phyloP scores from a whole-genome alignment of 805 yeast species.

The Blastobotrys robertii region DNA sequence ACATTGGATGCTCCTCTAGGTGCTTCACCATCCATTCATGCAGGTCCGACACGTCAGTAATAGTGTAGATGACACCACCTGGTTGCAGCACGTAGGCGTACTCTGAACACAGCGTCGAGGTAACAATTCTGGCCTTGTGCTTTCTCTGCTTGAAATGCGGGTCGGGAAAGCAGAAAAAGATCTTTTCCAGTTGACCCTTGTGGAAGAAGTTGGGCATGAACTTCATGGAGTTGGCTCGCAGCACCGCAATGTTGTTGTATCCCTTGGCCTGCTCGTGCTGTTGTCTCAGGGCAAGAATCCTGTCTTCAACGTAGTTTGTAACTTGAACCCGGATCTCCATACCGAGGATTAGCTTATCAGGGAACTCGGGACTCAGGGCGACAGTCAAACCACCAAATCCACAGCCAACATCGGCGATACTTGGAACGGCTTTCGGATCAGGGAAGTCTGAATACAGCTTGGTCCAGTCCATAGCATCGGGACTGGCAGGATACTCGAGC shows the following conservation, averaged over 20 bases:
- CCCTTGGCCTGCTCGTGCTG: conserved; percentile 34
- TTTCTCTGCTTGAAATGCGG: conserved; percentile 97
- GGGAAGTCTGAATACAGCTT: conserved; percentile 57
- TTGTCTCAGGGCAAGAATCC: conserved; percentile 79
- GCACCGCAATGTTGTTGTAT: conserved; percentile 79
- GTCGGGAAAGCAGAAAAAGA: conserved; percentile 99
- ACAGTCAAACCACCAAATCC: conserved; percentile 91
- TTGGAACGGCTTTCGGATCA: conserved; percentile 34
- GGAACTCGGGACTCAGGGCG: conserved; percentile 68
- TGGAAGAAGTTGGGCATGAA: conserved; percentile 88
- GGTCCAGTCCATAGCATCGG: conserved; percentile 82
- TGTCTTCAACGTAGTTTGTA: conserved; percentile 91
- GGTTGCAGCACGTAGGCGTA: conserved; percentile 84
- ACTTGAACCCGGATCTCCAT: conserved; percentile 98
- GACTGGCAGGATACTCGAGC: conserved; percentile 75
- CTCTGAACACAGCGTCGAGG: conserved; percentile 79
- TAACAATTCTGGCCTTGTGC: conserved; percentile 93
- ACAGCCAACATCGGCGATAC: conserved; percentile 92
- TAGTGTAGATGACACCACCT: conserved; percentile 85
- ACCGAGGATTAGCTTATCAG: conserved; percentile 69
- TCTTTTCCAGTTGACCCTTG: conserved; percentile 73
- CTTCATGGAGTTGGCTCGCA: conserved; percentile 96
- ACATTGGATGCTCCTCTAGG: conserved; percentile 81
- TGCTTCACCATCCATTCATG: conserved; percentile 96
- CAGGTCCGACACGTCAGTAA: conserved; percentile 88